Conservation (phyloP, 257 asterid genomes). For the Catharanthus roseus region DNA sequence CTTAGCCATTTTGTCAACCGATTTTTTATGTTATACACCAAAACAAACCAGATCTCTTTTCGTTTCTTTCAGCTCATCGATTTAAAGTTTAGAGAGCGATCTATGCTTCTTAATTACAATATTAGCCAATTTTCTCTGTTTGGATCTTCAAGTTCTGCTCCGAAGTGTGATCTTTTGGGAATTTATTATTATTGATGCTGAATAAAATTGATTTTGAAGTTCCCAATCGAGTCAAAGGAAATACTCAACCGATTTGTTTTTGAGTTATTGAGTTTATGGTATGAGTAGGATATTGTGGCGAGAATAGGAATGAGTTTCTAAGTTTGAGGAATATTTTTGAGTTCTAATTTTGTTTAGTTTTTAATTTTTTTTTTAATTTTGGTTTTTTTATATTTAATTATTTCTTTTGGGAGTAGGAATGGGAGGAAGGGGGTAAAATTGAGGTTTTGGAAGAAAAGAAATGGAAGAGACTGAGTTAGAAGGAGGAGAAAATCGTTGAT, state of each 20-base stretch:
- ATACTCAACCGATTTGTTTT: conserved; percentile 14
- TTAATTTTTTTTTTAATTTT: not conserved
- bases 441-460: conserved; percentile 41
- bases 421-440: conserved; percentile 67
- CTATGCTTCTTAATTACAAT: conserved; percentile 29
- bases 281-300: conserved; percentile 33
- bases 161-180: not conserved
- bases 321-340: conserved; percentile 9
- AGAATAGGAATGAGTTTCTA: conserved; percentile 32
- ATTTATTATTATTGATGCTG: conserved; percentile 14
- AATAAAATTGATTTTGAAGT: conserved; percentile 26
- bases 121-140: conserved; percentile 3
- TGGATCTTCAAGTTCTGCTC: conserved; percentile 26
- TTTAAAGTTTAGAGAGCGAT: conserved; percentile 57
- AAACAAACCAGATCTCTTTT: conserved; percentile 29
- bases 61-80: conserved; percentile 46
- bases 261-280: conserved; percentile 31
- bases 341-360: conserved; percentile 6
- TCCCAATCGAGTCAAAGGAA: conserved; percentile 17
- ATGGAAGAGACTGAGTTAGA: conserved; percentile 87
- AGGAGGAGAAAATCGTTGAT: conserved; percentile 94
- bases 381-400: conserved; percentile 41
- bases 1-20: no score
- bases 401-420: conserved; percentile 69
- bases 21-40: conserved; percentile 50